These are phyloP conservation scores for Sporothrix humicola DNA, from an alignment of 2,329 filamentous ascomycete species.

Conservation along the genomic window DNA sequence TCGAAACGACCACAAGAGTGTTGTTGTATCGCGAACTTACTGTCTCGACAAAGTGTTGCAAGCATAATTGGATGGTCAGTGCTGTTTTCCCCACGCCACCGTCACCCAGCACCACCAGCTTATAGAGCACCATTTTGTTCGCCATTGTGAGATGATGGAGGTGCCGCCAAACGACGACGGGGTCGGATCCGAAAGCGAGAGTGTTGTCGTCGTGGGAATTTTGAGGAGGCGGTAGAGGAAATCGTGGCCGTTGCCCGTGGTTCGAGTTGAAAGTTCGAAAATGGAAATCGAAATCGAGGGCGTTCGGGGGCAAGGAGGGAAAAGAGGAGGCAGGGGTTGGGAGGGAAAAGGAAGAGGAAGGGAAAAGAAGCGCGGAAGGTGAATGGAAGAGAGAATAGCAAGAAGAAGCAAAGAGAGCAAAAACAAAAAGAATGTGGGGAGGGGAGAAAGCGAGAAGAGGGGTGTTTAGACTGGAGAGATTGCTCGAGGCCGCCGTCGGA, in stretches of 20 bases:
- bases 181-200: conserved; percentile 17
- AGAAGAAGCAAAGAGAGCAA: conserved; percentile 11
- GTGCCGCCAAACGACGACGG: conserved; percentile 35
- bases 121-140: conserved; percentile 94
- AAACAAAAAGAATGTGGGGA: conserved; percentile 32
- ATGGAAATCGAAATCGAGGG: not conserved
- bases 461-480: conserved; percentile 29
- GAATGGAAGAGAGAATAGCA: too few species aligned
- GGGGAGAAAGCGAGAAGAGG: conserved; percentile 30
- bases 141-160: conserved; percentile 63
- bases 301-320: conserved; percentile 1
- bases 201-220: not conserved
- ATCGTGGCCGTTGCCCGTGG: conserved; percentile 1
- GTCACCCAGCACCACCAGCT: conserved; percentile 92
- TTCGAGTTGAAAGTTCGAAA: conserved; percentile 1
- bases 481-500: conserved; percentile 36
- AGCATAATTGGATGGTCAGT: conserved; percentile 92
- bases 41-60: conserved; percentile 97
- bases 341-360: conserved; percentile 6
- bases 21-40: conserved; percentile 53
- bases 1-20: not conserved
- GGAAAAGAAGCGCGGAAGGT: conserved; percentile 20
- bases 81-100: conserved; percentile 94
- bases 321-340: conserved; percentile 9
- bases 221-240: not conserved